Evolutionary conservation across 768 basidiomycete species (phyloP), one percentile per base, ranked within the genome.

Genomic region (Suillus cothurnatus): DNA sequence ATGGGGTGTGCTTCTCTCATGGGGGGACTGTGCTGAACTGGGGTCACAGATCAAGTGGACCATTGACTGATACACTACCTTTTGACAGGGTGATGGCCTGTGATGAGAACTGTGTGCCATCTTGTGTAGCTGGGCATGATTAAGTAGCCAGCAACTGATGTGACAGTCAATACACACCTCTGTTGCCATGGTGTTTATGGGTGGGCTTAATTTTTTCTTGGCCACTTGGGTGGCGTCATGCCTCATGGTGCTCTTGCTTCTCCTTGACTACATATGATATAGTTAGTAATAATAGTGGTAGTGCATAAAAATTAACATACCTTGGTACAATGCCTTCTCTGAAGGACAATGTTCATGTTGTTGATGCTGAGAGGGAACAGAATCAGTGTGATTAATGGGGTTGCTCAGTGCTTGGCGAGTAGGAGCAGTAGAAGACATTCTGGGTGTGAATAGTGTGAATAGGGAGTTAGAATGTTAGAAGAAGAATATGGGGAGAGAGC

Each of bases 351-450:
- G 23, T 26, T 45, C 41, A 28, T 26, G 23, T 5, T 14, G 60
- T 39, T 45, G 39, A 26, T 6, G 41, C 26, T 61, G 39, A 23
- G 26, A 31, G 21, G 39, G 15, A 28, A 4, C 31, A 11, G 39
- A 34, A 32, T 38, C 59, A 61, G 38, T 23, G 4, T 34, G 21
- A n/a, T 61, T 61, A 41, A 61, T 28, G 15, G 43, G 6, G n/a
- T 26, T 61, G n/a, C 36, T 39, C 34, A 61, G 38, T 1, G 36
- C 38, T 28, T 39, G 59, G 17, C 39, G 59, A 45, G 59, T 34
- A 14, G 59, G 60, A 45, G 15, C 36, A 12, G 45, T 45, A 15
- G 26, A 61, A 38, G 59, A 43, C 59, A 61, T 61, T 32, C 26
- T 36, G 19, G 23, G 7, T 19, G n/a, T n/a, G n/a, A n/a, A n/a